Conservation (phyloP, 495 filamentous ascomycete species). For the Penicillium goetzii region DNA sequence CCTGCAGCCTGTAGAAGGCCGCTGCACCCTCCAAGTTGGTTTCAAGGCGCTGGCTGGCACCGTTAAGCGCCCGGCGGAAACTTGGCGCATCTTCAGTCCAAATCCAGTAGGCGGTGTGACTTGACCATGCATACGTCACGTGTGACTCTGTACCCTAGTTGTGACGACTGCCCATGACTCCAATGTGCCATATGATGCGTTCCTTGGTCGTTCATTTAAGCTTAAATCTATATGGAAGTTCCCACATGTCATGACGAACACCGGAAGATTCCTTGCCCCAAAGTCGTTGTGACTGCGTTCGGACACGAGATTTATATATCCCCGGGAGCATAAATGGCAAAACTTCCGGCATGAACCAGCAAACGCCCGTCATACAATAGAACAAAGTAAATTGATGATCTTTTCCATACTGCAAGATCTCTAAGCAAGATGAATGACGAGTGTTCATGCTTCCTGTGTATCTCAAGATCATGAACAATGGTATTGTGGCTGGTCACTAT, state of each 20-base stretch:
- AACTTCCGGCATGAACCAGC: no score
- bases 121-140: not conserved
- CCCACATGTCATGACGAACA: not conserved
- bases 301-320: no score
- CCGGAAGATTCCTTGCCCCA: not conserved
- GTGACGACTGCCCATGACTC: not conserved
- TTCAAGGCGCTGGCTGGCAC: not conserved
- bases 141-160: not conserved
- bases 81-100: not conserved
- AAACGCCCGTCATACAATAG: no score
- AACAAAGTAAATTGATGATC: no score
- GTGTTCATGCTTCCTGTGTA: no score
- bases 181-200: not conserved
- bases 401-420: not conserved
- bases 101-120: not conserved
- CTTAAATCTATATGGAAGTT: not conserved
- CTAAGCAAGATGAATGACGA: not conserved
- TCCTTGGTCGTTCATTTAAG: not conserved
- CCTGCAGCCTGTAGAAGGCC: no score
- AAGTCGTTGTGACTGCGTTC: not conserved
- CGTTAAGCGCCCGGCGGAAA: slow-evolving; percentile 1
- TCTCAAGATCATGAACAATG: not conserved
- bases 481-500: not conserved
- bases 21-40: no score
- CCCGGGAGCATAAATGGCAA: no score